Percentiles rank a stretch among this genome's conserved stretches.
Evolutionary conservation across 495 filamentous ascomycete species (phyloP).

Genomic region (Xylaria venustula): DNA sequence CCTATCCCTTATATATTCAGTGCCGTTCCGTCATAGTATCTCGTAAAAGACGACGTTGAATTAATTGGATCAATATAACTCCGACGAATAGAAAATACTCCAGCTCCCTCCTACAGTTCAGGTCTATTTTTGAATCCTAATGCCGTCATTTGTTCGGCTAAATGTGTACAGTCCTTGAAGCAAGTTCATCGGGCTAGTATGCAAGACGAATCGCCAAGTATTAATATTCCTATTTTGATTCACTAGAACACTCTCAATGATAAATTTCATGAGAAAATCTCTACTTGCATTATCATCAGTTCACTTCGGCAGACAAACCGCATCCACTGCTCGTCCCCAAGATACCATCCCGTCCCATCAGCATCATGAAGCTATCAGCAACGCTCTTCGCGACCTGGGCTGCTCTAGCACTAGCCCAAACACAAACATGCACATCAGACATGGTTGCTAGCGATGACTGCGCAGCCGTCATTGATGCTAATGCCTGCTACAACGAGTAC

Average conservation of each 20-base stretch:
- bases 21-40: too few relatives aligned
- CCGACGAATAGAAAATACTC: not conserved
- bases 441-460: constrained; percentile 39
- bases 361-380: constrained; percentile 30
- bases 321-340: not conserved
- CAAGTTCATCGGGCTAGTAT: not conserved
- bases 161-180: constrained; percentile 14
- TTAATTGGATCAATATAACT: constrained; percentile 9
- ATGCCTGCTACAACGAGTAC: constrained; percentile 47
- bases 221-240: constrained; percentile 28
- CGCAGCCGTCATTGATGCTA: constrained; percentile 41
- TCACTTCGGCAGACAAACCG: not conserved
- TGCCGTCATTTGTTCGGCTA: constrained; percentile 6
- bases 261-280: not conserved
- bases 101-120: not conserved
- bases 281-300: not conserved
- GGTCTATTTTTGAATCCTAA: not conserved
- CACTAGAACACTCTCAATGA: constrained; percentile 4
- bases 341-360: not conserved
- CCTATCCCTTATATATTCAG: too few relatives aligned
- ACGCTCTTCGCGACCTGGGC: constrained; percentile 25
- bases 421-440: constrained; percentile 30
- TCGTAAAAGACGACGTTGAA: too few relatives aligned
- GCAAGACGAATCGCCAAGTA: constrained; percentile 12
- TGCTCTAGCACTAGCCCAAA: constrained; percentile 26